Base-by-base conservation (phyloP, 768 basidiomycete species). In the Tubosaeta sp. region DNA sequence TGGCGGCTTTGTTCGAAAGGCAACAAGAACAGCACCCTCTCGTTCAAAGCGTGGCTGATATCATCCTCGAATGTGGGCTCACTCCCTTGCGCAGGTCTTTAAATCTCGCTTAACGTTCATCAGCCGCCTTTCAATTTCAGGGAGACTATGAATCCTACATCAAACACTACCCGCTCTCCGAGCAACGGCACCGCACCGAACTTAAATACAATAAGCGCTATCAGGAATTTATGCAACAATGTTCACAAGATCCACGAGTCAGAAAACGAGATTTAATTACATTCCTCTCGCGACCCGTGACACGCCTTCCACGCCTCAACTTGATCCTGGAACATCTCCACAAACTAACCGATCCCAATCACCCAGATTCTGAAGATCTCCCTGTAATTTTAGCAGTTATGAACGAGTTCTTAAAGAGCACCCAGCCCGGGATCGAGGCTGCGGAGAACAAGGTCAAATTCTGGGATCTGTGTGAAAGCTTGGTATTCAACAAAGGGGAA, bases 401-500 rank as follows among this genome's bases (percentile, higher is more conserved):
- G 48, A 80, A 76, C 27, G 80, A 84, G 41, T 84, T 83, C 54
- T 76, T 95, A 53, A 91, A 88, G 73, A 85, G 85, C 56, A 90
- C 90, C 0, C 86, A 94, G 60, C 91, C 91, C 1, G 93, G 93
- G 4, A 94, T 95, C 52, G 88, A 83, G 53, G 88, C 85, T n/a
- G 90, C 93, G 1, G 92, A 94, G 63, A 79, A 82, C 55, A 92
- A 92, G 64, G 92, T 94, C 57, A 92, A 91, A 62, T 84, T 91
- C 53, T 90, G 87, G 85, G 82, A 74, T 46, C 71, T 94, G 3
- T 83, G 82, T 56, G 90, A 94, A 70, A 84, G 79, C 58, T 64
- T 95, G 44, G 68, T 81, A 12, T 90, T 82, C 60, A 82, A 82
- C 60, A 83, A 78, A 55, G 91, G 87, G 22, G 91, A 94, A 66